phyloP scores from a whole-genome alignment of 768 basidiomycete genomes.

The Naganishia onofrii region DNA sequence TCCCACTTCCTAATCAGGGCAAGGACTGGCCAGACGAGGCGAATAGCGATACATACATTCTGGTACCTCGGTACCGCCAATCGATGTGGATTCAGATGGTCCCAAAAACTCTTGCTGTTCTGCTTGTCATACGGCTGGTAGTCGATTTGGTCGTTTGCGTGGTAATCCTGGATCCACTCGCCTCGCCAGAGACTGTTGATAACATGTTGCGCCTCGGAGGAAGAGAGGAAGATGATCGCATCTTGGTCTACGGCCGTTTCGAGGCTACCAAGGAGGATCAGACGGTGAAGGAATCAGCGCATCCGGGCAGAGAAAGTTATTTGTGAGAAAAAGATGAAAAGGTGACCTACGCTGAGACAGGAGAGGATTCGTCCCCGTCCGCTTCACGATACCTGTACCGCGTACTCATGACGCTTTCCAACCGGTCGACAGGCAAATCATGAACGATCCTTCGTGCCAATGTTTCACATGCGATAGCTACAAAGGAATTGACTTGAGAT shows the following conservation, averaged over 20 bases:
- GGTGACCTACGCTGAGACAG: slow-evolving; percentile 34
- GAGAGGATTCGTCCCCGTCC: slow-evolving; percentile 63
- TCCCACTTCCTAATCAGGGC: neutral
- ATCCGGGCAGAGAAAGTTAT: neutral
- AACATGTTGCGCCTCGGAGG: slow-evolving; percentile 62
- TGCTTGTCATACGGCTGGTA: slow-evolving; percentile 68
- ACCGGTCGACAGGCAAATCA: slow-evolving; percentile 61
- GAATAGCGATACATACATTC: slow-evolving; percentile 45
- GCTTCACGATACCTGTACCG: slow-evolving; percentile 68
- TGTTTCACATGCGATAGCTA: slow-evolving; percentile 79
- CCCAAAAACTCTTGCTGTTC: slow-evolving; percentile 62
- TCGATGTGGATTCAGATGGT: slow-evolving; percentile 71
- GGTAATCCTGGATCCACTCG: slow-evolving; percentile 73
- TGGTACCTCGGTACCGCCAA: slow-evolving; percentile 86
- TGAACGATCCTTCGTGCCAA: slow-evolving; percentile 63
- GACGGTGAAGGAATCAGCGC: slow-evolving; percentile 57
- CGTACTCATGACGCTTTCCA: slow-evolving; percentile 71
- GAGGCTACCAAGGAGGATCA: slow-evolving; percentile 62
- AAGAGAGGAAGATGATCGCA: slow-evolving; percentile 58
- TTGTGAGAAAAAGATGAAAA: neutral
- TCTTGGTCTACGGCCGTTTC: slow-evolving; percentile 91
- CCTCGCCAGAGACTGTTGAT: slow-evolving; percentile 80
- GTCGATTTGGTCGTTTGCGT: slow-evolving; percentile 71
- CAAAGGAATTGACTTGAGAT: slow-evolving; percentile 13
- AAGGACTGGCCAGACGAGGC: neutral